Evolutionary conservation across 345 rosid genomes (phyloP).

Genomic region (Rhodomyrtus tomentosa): DNA sequence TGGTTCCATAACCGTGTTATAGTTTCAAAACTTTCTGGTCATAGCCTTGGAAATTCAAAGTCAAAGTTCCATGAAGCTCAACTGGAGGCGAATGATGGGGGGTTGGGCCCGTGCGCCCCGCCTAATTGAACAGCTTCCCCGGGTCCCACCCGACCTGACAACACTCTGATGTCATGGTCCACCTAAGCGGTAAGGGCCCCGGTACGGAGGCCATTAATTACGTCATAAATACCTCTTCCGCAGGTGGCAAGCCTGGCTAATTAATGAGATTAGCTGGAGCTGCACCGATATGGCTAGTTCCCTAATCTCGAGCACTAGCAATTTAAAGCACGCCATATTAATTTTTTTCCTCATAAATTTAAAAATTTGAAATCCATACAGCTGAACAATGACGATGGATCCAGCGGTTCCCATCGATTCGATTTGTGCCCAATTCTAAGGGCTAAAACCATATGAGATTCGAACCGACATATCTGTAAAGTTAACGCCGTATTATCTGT

Average conservation of each 20-base stretch:
- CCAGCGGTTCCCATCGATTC: background rate
- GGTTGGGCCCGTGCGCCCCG: background rate
- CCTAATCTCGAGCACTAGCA: background rate
- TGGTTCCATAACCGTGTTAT: background rate
- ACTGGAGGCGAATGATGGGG: background rate
- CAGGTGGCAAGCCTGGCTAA: background rate
- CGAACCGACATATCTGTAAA: background rate
- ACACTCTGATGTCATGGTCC: background rate
- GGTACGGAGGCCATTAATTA: background rate
- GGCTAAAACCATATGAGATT: background rate
- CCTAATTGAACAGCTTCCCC: background rate
- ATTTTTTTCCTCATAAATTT: background rate
- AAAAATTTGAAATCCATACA: background rate
- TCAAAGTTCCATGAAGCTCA: background rate
- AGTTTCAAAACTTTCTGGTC: background rate
- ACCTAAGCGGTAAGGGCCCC: background rate
- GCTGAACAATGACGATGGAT: fast-evolving
- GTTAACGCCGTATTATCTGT: background rate
- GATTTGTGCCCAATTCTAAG: background rate
- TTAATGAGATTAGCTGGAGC: background rate
- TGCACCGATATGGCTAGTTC: background rate
- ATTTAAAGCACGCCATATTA: background rate
- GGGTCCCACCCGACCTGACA: background rate
- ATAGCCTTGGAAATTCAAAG: background rate
- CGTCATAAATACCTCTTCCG: background rate